These are phyloP conservation scores for Pelargonium myrrhifolium DNA, from an alignment of 441 rosid species.

Conservation along the genomic window DNA sequence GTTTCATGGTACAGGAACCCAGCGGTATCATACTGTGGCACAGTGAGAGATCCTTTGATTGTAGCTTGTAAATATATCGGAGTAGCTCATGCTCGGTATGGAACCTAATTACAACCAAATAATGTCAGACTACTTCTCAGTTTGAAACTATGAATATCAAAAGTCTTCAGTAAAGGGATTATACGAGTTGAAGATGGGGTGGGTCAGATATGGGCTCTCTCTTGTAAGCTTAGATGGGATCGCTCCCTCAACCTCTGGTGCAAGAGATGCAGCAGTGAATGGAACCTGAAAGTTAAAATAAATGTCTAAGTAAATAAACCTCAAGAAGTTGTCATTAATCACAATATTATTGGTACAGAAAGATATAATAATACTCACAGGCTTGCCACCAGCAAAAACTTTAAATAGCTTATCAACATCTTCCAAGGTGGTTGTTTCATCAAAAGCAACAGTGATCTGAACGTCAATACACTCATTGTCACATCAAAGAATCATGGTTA, in stretches of 20 bases:
- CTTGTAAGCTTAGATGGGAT: constrained; percentile 65
- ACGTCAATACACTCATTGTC: constrained; percentile 24
- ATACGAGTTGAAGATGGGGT: constrained; percentile 79
- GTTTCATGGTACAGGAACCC: constrained; percentile 96
- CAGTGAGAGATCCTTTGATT: constrained; percentile 82
- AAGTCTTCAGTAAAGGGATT: constrained; percentile 16
- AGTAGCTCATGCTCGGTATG: constrained; percentile 95
- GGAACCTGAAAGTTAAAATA: constrained; percentile 48
- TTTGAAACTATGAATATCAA: constrained; percentile 15
- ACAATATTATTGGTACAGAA: constrained; percentile 9
- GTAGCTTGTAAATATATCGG: constrained; percentile 64
- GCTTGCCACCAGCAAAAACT: constrained; percentile 68
- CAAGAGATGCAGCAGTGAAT: constrained; percentile 79
- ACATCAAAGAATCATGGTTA: constrained; percentile 2
- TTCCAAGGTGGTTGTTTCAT: constrained; percentile 88
- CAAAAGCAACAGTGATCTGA: constrained; percentile 83
- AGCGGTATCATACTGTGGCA: constrained; percentile 99
- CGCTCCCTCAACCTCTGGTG: constrained; percentile 61
- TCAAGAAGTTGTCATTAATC: neutral
- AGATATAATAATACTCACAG: constrained; percentile 30
- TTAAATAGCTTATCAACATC: constrained; percentile 79
- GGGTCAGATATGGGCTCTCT: constrained; percentile 67
- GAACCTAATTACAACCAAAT: constrained; percentile 37
- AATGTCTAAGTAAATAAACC: neutral
- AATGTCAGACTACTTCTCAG: constrained; percentile 22